Base-by-base conservation (phyloP, 257 asterid species). In the Orobanche coerulescens region DNA sequence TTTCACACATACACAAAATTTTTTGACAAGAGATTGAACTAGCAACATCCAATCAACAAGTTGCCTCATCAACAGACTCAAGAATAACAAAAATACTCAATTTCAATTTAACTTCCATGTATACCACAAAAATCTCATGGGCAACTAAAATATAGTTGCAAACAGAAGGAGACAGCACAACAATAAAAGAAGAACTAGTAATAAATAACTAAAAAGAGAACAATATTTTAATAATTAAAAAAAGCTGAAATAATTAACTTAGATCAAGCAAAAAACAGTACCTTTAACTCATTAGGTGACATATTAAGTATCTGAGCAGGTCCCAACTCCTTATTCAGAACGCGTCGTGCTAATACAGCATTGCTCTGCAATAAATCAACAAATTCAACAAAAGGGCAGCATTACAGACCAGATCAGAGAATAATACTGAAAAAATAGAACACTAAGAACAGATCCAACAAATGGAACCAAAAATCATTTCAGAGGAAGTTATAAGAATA, bases 211-310 rank as follows among this genome's bases (percentile, higher is more conserved):
- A 47, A 37, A 37, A 47, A 1, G 9, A 8, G 10, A 3, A 30
- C 7, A 30, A 30, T 30, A 30, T 2, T 30, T 30, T 30, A 7
- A 30, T n/a, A n/a, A 40, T 23, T 4, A 51, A 51, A 9, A 57
- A 46, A 26, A 40, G 11, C 11, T 33, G 9, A 37, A 44, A 18
- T 25, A 4, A 36, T 26, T 15, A 36, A 76, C 40, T 31, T 37
- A 19, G 44, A 59, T 61, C 53, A 60, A 42, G 37, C 33, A 16
- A 61, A 43, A 58, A 48, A 20, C 36, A 44, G 50, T 63, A 91
- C 98, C 95, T 88, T 91, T 37, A 91, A 76, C 69, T 88, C 92
- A 49, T 62, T 72, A n/a, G 93, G 88, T 23, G 85, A 69, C 95
- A 91, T 85, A 65, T 64, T 81, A 51, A 84, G 67, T 69, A 91